Conservation (phyloP, 208 protist species). For the Tritrichomonas foetus region DNA sequence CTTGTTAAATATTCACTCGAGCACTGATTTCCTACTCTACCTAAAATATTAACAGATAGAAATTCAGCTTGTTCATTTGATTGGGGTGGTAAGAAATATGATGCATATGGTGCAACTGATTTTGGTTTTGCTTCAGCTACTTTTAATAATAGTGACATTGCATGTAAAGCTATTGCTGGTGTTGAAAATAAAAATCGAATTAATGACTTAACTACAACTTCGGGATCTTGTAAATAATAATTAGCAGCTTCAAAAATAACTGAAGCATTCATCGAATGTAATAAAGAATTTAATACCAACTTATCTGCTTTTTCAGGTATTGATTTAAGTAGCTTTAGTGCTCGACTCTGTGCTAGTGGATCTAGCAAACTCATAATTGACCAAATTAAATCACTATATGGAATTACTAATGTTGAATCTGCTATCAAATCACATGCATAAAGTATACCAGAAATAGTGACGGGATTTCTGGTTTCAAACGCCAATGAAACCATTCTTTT, state of each 20-base stretch:
- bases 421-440: background rate
- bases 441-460: background rate
- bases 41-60: background rate
- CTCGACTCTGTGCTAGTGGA: background rate
- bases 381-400: background rate
- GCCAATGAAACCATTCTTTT: background rate
- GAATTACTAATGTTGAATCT: background rate
- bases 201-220: background rate
- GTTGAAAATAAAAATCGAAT: background rate
- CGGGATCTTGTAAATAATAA: background rate
- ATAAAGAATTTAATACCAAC: background rate
- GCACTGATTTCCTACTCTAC: background rate
- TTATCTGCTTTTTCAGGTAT: background rate
- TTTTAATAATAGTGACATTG: background rate
- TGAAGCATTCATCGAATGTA: background rate
- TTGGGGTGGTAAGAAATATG: background rate
- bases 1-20: background rate
- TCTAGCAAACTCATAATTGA: slow-evolving; percentile 1
- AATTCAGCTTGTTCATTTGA: background rate
- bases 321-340: background rate
- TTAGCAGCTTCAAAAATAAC: slow-evolving; percentile 9
- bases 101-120: background rate
- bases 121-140: background rate
- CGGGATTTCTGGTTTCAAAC: background rate
- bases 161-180: background rate